Conservation (phyloP, 495 filamentous ascomycete species). For the Podospora tetraspora region DNA sequence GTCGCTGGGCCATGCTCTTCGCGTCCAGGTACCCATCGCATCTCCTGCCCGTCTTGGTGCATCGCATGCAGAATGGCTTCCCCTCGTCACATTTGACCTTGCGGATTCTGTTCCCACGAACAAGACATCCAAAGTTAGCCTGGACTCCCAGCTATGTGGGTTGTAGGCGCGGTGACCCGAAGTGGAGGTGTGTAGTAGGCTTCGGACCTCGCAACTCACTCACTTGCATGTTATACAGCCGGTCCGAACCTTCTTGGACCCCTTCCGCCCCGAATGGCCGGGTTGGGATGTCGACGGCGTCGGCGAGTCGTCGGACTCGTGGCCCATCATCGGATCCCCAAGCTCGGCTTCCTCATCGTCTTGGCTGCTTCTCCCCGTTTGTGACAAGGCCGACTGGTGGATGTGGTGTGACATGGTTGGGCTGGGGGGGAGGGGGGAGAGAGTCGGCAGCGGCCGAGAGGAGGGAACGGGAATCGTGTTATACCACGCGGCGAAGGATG, state of each 20-base stretch:
- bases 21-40: slow-evolving; percentile 41
- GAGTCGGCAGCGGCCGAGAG: neutral
- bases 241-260: slow-evolving; percentile 33
- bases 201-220: slow-evolving; percentile 17
- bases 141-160: neutral
- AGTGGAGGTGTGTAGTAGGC: neutral
- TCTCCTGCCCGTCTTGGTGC: slow-evolving; percentile 41
- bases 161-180: neutral
- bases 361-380: slow-evolving; percentile 5
- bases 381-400: neutral
- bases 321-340: slow-evolving; percentile 13
- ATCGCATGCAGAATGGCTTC: slow-evolving; percentile 40
- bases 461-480: slow-evolving; percentile 1
- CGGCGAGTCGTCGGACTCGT: slow-evolving; percentile 24
- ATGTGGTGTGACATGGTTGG: neutral
- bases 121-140: slow-evolving; percentile 15
- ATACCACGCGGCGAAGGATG: slow-evolving; percentile 1
- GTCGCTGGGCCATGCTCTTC: slow-evolving; percentile 27
- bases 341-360: slow-evolving; percentile 1
- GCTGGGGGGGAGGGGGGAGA: neutral
- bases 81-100: slow-evolving; percentile 44
- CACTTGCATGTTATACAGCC: slow-evolving; percentile 38
- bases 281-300: slow-evolving; percentile 16
- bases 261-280: slow-evolving; percentile 29
- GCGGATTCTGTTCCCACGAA: slow-evolving; percentile 26